Base-by-base conservation (phyloP, 768 basidiomycete species). In the Pholiota microspora region DNA sequence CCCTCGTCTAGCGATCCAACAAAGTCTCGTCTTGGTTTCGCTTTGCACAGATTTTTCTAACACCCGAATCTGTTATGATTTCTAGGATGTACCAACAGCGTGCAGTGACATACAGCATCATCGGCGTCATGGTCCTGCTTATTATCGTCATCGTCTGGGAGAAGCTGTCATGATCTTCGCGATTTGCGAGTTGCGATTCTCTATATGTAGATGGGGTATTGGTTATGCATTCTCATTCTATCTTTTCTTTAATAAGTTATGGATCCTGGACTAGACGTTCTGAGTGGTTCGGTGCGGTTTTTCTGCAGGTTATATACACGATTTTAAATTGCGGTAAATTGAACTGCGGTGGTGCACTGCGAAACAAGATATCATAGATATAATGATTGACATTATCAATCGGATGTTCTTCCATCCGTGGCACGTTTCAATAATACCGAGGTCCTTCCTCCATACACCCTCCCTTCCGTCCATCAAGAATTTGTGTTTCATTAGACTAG, bases 61-160 rank as follows among this genome's bases (percentile, higher is more conserved):
- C 60, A 38, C 45, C 31, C 18, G 36, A 24, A 29, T 42, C 53
- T 31, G 35, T 46, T 53, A 28, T 31, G 16, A 29, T 51, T n/a
- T 53, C 40, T 47, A 99, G 97, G 75, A 97, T 98, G 93, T 94
- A 98, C 68, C 94, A 97, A 70, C 96, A 99, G 64, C 88, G 92
- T 49, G 80, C 91, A 45, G 80, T 97, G 45, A 98, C 94, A 4
- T 89, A 73, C 34, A 88, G 82, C 35, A 98, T 98, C 62, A 88
- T 99, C 54, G 73, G 77, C 53, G 83, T 98, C 25, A 86, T 98
- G 31, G 74, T 96, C 48, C 66, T 94, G 2, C 82, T 98, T 46
- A 95, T 98, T 59, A 74, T 74, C 23, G 76, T 94, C 60, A 87
- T 96, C 51, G 68, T 91, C 6, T 94, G 88, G 84, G 83, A 83